Percentiles rank a stretch among this genome's conserved stretches.
These are phyloP conservation scores for Candida nemodendra DNA, from an alignment of 805 yeast genomes.

Conservation along the genomic window DNA sequence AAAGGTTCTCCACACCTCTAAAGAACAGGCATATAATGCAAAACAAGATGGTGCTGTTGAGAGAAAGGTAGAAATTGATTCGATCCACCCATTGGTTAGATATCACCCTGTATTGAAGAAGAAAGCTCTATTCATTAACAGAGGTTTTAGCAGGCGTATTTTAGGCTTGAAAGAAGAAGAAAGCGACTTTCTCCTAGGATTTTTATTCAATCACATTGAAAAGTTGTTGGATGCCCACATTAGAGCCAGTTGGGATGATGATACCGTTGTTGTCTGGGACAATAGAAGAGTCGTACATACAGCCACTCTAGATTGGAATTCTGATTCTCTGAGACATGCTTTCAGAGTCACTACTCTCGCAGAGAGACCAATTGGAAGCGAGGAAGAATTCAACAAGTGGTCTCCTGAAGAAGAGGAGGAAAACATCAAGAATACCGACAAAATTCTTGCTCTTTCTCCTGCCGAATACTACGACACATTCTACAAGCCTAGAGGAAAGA, in stretches of 20 bases:
- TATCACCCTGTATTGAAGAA: constrained; percentile 64
- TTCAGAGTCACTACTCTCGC: constrained; percentile 68
- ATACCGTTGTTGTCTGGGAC: constrained; percentile 70
- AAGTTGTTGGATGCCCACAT: constrained; percentile 56
- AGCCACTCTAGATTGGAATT: constrained; percentile 64
- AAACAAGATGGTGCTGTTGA: constrained; percentile 53
- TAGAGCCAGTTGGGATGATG: constrained; percentile 64
- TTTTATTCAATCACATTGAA: constrained; percentile 49
- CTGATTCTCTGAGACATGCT: constrained; percentile 64
- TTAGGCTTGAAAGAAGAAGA: constrained; percentile 69
- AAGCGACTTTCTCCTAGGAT: constrained; percentile 53
- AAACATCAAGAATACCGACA: constrained; percentile 1
- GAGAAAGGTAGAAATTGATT: constrained; percentile 58
- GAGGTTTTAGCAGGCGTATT: constrained; percentile 61
- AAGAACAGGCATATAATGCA: constrained; percentile 62
- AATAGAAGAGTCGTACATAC: constrained; percentile 65
- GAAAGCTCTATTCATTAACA: constrained; percentile 53
- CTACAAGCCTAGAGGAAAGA: no score
- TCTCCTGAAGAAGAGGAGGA: constrained; percentile 18
- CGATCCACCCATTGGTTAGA: constrained; percentile 64
- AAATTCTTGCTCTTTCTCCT: constrained; percentile 29
- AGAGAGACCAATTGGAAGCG: constrained; percentile 51
- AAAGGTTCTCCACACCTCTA: constrained; percentile 64
- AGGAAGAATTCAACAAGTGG: constrained; percentile 25
- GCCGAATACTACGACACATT: constrained; percentile 8